Conservation (phyloP, 2,329 filamentous ascomycete species). For the Elsinoe batatas region DNA sequence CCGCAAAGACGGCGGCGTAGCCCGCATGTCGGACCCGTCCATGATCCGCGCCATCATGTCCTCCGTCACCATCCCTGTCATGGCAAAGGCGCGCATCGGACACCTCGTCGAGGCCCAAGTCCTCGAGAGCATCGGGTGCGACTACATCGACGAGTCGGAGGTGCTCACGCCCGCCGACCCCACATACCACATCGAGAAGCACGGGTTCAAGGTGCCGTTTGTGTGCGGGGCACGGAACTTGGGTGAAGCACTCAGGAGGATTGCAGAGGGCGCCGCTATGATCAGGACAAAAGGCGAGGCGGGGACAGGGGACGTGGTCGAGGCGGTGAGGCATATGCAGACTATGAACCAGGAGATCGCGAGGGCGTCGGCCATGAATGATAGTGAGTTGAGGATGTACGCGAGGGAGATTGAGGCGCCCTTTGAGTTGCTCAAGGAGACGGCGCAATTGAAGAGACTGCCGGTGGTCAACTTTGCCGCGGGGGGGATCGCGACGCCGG, state of each 20-base stretch:
- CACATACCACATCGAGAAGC: slow-evolving; percentile 84
- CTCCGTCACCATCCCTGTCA: slow-evolving; percentile 92
- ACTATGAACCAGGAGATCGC: slow-evolving; percentile 77
- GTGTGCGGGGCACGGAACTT: slow-evolving; percentile 94
- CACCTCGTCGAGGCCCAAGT: slow-evolving; percentile 98
- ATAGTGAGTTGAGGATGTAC: slow-evolving; percentile 65
- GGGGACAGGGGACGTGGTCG: slow-evolving; percentile 91
- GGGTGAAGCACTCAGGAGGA: slow-evolving; percentile 81
- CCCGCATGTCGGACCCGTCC: slow-evolving; percentile 88
- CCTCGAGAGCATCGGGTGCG: slow-evolving; percentile 85
- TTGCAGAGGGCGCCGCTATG: slow-evolving; percentile 93
- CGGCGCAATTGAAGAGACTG: slow-evolving; percentile 73
- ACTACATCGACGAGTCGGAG: slow-evolving; percentile 98
- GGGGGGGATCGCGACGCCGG: slow-evolving; percentile 97
- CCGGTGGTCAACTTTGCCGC: slow-evolving; percentile 98
- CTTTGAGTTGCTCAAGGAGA: slow-evolving; percentile 71
- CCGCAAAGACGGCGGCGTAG: slow-evolving; percentile 80
- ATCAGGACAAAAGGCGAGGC: slow-evolving; percentile 98
- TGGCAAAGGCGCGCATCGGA: slow-evolving; percentile 97
- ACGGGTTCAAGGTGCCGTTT: slow-evolving; percentile 72
- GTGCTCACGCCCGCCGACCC: slow-evolving; percentile 92
- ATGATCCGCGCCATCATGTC: slow-evolving; percentile 95
- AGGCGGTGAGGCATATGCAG: slow-evolving; percentile 93
- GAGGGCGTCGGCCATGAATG: slow-evolving; percentile 53
- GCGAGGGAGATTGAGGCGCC: slow-evolving; percentile 76